Evolutionary conservation across 192 early-diverging fungal genomes (phyloP).

Genomic region (Phlyctochytrium planicorne): DNA sequence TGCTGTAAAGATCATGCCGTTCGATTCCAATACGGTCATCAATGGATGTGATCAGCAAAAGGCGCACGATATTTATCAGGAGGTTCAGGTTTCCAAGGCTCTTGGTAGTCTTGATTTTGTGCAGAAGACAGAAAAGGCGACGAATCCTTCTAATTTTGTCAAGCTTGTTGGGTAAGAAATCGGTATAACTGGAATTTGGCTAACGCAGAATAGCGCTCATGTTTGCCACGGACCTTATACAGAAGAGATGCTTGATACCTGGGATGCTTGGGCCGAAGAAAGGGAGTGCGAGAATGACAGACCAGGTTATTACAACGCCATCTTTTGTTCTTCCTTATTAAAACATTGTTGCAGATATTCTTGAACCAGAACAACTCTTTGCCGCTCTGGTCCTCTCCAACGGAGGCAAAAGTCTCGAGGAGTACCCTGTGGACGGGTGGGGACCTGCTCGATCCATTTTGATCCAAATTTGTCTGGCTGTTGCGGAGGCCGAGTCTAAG

Average conservation of each 20-base stretch:
- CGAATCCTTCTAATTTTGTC: conserved; percentile 25
- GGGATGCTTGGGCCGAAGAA: conserved; percentile 67
- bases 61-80: conserved; percentile 61
- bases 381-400: conserved; percentile 70
- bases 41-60: conserved; percentile 46
- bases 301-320: too few relatives aligned
- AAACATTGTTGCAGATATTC: background rate
- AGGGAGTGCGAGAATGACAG: conserved; percentile 70
- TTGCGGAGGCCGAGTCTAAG: conserved; percentile 38
- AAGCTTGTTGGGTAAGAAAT: conserved; percentile 23
- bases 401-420: conserved; percentile 74
- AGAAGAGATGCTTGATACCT: conserved; percentile 58
- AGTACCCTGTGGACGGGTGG: conserved; percentile 56
- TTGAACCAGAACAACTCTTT: conserved; percentile 58
- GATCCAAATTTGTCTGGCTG: conserved; percentile 60
- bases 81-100: conserved; percentile 58
- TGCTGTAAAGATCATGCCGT: conserved; percentile 82
- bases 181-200: background rate
- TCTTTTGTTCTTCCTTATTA: background rate
- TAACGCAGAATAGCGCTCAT: conserved; percentile 48
- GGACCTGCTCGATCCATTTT: conserved; percentile 65
- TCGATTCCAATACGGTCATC: conserved; percentile 45
- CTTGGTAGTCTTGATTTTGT: conserved; percentile 52
- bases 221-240: conserved; percentile 73
- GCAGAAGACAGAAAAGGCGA: too few relatives aligned